These are phyloP conservation scores for Lactifluus piperatus DNA, from an alignment of 768 basidiomycete species.

Conservation along the genomic window DNA sequence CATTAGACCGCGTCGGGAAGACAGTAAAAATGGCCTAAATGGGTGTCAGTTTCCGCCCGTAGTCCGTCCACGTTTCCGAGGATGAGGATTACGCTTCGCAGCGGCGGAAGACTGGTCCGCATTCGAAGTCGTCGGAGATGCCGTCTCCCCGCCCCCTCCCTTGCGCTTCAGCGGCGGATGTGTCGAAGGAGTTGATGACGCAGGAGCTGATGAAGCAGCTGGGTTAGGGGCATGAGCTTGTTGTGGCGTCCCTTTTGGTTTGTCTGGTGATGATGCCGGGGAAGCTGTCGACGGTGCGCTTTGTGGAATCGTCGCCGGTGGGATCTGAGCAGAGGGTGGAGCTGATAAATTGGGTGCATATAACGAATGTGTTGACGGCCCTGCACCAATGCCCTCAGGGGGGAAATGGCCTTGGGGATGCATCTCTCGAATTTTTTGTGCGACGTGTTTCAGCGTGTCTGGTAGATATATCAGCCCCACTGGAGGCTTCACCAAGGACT, in stretches of 20 bases:
- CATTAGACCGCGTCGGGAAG: not conserved
- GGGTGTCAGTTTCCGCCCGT: constrained; percentile 34
- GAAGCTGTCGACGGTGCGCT: constrained; percentile 5
- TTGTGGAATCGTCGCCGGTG: constrained; percentile 36
- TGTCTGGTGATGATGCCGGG: constrained; percentile 14
- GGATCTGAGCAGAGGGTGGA: constrained; percentile 9
- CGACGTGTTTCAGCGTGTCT: constrained; percentile 39
- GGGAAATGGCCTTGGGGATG: constrained; percentile 8
- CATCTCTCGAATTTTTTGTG: constrained; percentile 31
- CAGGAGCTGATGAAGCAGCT: constrained; percentile 1
- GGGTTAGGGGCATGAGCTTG: constrained; percentile 20
- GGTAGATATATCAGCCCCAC: not conserved
- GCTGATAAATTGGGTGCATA: constrained; percentile 13
- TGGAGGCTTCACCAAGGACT: constrained; percentile 14
- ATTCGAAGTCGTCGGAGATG: constrained; percentile 44
- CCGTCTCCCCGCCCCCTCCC: constrained; percentile 26
- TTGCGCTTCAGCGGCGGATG: constrained; percentile 31
- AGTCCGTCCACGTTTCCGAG: constrained; percentile 50
- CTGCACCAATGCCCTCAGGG: constrained; percentile 15
- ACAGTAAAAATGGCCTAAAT: not conserved
- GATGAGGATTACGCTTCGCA: constrained; percentile 38
- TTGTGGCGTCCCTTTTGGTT: constrained; percentile 19
- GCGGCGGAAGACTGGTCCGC: constrained; percentile 36
- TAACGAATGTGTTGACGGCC: constrained; percentile 15
- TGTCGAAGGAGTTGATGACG: constrained; percentile 25